A percentile compares a stretch with the other conserved stretches of the same genome.
These are phyloP conservation scores for Aureobasidium pullulans DNA, from an alignment of 2,329 filamentous ascomycete species.

Conservation along the genomic window DNA sequence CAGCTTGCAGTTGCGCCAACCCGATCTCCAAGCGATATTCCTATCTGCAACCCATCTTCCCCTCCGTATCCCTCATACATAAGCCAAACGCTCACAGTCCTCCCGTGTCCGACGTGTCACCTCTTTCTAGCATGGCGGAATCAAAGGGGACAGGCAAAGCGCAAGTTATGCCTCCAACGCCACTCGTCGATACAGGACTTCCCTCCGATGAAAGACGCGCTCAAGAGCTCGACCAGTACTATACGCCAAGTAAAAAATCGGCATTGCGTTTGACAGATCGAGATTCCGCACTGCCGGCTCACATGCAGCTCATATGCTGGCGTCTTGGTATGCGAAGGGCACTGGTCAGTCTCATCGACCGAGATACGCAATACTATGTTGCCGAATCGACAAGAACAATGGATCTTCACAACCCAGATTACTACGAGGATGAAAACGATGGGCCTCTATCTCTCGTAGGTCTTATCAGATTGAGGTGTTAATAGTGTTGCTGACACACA, in stretches of 20 bases:
- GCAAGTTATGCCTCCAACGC: neutral
- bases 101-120: no score
- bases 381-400: slow-evolving; percentile 45
- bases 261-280: neutral
- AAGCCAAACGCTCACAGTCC: no score
- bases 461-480: neutral
- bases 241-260: slow-evolving; percentile 16
- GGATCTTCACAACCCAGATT: slow-evolving; percentile 26
- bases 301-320: slow-evolving; percentile 44
- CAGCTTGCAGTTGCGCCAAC: neutral
- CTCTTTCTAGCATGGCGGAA: no score
- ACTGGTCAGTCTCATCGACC: slow-evolving; percentile 46
- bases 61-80: no score
- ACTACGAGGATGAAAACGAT: slow-evolving; percentile 21
- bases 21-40: no score
- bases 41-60: no score
- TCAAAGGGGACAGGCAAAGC: neutral
- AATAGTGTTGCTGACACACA: neutral
- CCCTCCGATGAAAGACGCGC: slow-evolving; percentile 19
- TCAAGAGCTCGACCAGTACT: slow-evolving; percentile 22
- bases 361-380: slow-evolving; percentile 42
- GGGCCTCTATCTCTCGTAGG: slow-evolving; percentile 27
- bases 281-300: slow-evolving; percentile 37
- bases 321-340: slow-evolving; percentile 41
- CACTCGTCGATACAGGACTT: neutral